A percentile compares a stretch with the other conserved stretches of the same genome.
Conservation (phyloP, 1,284 basidiomycete species). For the Anthracocystis walkeri region DNA sequence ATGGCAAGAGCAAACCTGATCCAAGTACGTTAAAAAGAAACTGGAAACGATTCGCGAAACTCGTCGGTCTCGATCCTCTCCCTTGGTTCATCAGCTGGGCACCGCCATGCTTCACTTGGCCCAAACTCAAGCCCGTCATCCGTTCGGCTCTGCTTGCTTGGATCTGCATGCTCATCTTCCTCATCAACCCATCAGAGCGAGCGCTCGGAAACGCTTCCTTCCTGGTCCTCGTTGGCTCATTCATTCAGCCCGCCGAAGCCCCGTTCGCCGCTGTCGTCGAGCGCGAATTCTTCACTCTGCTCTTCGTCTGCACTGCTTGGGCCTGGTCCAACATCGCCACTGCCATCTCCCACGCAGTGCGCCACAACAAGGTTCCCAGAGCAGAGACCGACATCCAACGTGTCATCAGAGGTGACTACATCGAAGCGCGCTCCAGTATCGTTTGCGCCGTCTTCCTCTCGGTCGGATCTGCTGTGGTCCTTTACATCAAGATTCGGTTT, state of each 20-base stretch:
- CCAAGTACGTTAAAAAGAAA: constrained; percentile 3
- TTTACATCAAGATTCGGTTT: constrained; percentile 77
- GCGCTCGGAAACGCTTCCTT: constrained; percentile 78
- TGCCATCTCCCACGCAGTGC: constrained; percentile 76
- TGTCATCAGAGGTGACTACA: constrained; percentile 40
- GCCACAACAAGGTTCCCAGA: constrained; percentile 72
- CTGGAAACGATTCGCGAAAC: constrained; percentile 17
- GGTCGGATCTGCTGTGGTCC: constrained; percentile 75
- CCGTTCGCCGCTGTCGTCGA: constrained; percentile 79
- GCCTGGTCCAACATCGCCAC: constrained; percentile 79
- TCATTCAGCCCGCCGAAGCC: constrained; percentile 78
- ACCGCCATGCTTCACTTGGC: constrained; percentile 48
- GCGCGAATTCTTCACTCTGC: constrained; percentile 76
- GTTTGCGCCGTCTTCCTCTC: constrained; percentile 79
- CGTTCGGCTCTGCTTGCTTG: constrained; percentile 77
- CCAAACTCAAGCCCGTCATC: constrained; percentile 75
- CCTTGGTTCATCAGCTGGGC: constrained; percentile 50
- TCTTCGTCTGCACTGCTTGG: constrained; percentile 75
- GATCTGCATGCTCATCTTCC: constrained; percentile 76
- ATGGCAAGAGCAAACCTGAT: constrained; percentile 26
- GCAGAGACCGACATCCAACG: constrained; percentile 69
- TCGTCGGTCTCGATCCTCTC: constrained; percentile 33
- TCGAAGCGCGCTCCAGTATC: constrained; percentile 73
- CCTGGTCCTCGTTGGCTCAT: constrained; percentile 76
- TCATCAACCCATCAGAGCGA: constrained; percentile 74